These are phyloP conservation scores for Xylariaceae sp. DNA, from an alignment of 2,329 filamentous ascomycete species.

Conservation along the genomic window DNA sequence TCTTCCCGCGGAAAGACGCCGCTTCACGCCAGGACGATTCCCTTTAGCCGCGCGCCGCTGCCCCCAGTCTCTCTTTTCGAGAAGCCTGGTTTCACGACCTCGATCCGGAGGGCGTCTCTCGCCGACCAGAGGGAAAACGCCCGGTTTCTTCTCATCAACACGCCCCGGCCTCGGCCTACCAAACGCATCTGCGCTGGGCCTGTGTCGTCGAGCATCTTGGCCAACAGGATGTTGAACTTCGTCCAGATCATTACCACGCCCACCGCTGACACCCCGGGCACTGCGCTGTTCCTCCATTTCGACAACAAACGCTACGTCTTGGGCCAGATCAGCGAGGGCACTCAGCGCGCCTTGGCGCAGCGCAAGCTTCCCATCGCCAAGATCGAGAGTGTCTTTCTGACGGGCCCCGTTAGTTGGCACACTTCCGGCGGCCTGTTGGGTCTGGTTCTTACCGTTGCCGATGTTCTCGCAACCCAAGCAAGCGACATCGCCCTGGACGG, in stretches of 20 bases:
- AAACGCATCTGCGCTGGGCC: too few relatives aligned
- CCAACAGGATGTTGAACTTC: slow-evolving; percentile 62
- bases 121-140: too few relatives aligned
- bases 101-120: not conserved
- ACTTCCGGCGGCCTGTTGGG: slow-evolving; percentile 79
- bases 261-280: slow-evolving; percentile 82
- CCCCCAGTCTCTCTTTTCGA: slow-evolving; percentile 16
- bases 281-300: slow-evolving; percentile 72
- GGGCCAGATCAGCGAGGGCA: slow-evolving; percentile 77
- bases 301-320: slow-evolving; percentile 81
- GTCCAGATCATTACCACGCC: slow-evolving; percentile 76
- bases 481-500: slow-evolving; percentile 43
- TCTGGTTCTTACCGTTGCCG: slow-evolving; percentile 78
- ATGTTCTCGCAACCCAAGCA: slow-evolving; percentile 44
- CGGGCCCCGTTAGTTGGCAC: slow-evolving; percentile 70
- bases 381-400: slow-evolving; percentile 75
- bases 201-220: not conserved
- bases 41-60: slow-evolving; percentile 14
- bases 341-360: slow-evolving; percentile 71
- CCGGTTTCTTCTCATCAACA: slow-evolving; percentile 2
- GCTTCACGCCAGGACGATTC: not conserved
- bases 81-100: not conserved
- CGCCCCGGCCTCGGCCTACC: not conserved
- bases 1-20: not conserved
- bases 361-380: slow-evolving; percentile 61